Conservation (phyloP, 495 filamentous ascomycete genomes). For the Penicillium steckii region DNA sequence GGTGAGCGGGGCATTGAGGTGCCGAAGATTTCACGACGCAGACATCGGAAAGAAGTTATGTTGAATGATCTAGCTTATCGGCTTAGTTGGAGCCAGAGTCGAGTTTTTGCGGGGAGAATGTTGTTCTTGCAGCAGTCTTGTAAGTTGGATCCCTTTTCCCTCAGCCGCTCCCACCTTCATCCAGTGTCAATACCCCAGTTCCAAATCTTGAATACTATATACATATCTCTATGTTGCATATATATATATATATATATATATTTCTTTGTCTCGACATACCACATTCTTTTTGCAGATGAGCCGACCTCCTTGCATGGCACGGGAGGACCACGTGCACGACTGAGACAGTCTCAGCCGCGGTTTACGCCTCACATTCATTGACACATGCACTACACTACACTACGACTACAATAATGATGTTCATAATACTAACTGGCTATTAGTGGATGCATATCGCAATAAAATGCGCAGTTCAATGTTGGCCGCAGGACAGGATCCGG, state of each 20-base stretch:
- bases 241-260: too few species aligned
- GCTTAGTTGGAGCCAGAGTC: conserved; percentile 92
- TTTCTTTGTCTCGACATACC: neutral
- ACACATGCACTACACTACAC: too few species aligned
- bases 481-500: conserved; percentile 67
- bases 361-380: neutral
- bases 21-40: conserved; percentile 64
- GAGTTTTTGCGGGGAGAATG: conserved; percentile 78
- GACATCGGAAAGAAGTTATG: conserved; percentile 73
- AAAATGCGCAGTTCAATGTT: conserved; percentile 85
- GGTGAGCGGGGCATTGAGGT: conserved; percentile 71
- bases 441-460: conserved; percentile 93
- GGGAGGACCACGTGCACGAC: conserved; percentile 1
- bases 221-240: too few species aligned
- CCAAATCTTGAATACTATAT: too few species aligned
- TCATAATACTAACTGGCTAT: neutral
- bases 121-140: conserved; percentile 90
- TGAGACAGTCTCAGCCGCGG: conserved; percentile 4
- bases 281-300: neutral
- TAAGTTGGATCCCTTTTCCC: conserved; percentile 53
- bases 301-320: neutral
- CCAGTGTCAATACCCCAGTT: too few species aligned
- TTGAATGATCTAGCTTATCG: conserved; percentile 92
- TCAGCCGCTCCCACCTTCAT: conserved; percentile 1
- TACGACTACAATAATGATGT: too few species aligned